These are phyloP conservation scores for Taphrina communis DNA, from an alignment of 1,139 yeast species.

Conservation along the genomic window DNA sequence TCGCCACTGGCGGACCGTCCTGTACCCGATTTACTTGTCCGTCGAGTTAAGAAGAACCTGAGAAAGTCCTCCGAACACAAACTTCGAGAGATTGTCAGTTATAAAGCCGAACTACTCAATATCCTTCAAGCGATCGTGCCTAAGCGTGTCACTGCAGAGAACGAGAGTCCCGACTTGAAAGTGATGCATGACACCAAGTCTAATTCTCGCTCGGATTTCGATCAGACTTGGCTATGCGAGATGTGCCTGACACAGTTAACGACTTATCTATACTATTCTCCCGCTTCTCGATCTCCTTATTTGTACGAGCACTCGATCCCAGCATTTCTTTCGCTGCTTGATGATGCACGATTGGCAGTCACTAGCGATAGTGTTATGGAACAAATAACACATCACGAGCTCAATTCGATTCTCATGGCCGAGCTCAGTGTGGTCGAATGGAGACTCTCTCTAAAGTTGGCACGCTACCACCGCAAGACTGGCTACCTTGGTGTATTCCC, in stretches of 20 bases:
- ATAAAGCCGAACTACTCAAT: constrained; percentile 14
- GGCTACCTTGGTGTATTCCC: constrained; percentile 19
- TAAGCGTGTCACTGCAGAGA: background rate
- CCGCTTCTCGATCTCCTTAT: constrained; percentile 21
- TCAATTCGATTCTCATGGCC: constrained; percentile 13
- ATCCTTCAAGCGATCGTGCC: constrained; percentile 11
- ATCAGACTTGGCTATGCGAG: constrained; percentile 11
- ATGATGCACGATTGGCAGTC: constrained; percentile 6
- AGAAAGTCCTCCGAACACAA: constrained; percentile 16
- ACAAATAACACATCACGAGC: constrained; percentile 17
- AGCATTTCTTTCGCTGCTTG: constrained; percentile 21
- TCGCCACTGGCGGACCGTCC: constrained; percentile 13
- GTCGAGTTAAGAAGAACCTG: constrained; percentile 15
- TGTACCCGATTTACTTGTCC: constrained; percentile 18
- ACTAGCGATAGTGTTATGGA: constrained; percentile 4
- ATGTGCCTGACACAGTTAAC: constrained; percentile 9
- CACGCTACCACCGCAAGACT: constrained; percentile 16
- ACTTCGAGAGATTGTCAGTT: constrained; percentile 7
- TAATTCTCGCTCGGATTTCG: background rate
- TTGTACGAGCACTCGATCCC: constrained; percentile 23
- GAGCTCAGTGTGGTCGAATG: constrained; percentile 26
- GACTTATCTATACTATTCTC: constrained; percentile 10
- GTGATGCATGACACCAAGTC: background rate
- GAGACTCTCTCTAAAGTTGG: constrained; percentile 20
- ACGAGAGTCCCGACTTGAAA: background rate